These are phyloP conservation scores for Rhynchosporium agropyri DNA, from an alignment of 2,329 filamentous ascomycete species.

Conservation along the genomic window DNA sequence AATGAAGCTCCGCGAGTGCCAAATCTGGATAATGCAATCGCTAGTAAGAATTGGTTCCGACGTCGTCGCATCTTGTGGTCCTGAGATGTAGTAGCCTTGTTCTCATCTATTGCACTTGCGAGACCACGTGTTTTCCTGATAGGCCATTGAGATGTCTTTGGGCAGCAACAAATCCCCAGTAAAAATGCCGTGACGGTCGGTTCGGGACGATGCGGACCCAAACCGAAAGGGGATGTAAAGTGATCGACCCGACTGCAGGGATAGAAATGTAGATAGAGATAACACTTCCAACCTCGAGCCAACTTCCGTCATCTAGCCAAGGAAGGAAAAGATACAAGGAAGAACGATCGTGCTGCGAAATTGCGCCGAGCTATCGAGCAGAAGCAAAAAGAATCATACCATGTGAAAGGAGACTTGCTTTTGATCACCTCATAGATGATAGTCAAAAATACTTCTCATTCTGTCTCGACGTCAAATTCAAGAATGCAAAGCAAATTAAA, in stretches of 20 bases:
- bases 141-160: slow-evolving; percentile 3
- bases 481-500: not conserved
- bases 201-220: slow-evolving; percentile 14
- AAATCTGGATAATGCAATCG: not conserved
- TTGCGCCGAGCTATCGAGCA: slow-evolving; percentile 5
- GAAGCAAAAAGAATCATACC: not conserved
- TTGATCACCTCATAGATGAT: slow-evolving; percentile 2
- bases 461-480: slow-evolving; percentile 13
- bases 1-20: slow-evolving; percentile 11
- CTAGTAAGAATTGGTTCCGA: not conserved
- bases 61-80: slow-evolving; percentile 1
- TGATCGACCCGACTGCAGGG: slow-evolving; percentile 3
- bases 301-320: slow-evolving; percentile 6
- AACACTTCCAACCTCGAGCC: slow-evolving; percentile 4
- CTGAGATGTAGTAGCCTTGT: not conserved
- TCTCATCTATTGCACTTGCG: slow-evolving; percentile 16
- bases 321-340: slow-evolving; percentile 9
- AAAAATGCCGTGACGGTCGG: not conserved
- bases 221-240: not conserved
- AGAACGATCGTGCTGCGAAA: slow-evolving; percentile 3
- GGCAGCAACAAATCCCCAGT: not conserved
- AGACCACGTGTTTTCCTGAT: not conserved
- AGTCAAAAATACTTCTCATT: not conserved
- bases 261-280: slow-evolving; percentile 13
- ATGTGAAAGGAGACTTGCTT: slow-evolving; percentile 1